A percentile compares a stretch with the other conserved stretches of the same genome.
Conservation (phyloP, 176 grass and related monocot genomes). For the Chrysopogon serrulatus region DNA sequence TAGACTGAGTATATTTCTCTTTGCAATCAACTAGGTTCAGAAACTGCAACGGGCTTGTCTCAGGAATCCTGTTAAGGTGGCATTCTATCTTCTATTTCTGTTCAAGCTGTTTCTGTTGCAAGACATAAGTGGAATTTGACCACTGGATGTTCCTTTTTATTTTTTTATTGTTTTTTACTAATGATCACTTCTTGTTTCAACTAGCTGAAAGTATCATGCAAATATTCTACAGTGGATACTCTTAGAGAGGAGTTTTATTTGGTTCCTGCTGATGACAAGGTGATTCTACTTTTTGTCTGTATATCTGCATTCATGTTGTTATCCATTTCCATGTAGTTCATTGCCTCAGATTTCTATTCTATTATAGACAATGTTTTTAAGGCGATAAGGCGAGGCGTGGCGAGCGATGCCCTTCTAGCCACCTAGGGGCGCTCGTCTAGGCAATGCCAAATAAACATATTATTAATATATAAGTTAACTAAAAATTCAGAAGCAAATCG, state of each 20-base stretch:
- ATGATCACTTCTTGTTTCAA: neutral
- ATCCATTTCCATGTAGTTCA: neutral
- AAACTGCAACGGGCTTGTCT: too few species aligned
- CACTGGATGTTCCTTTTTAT: neutral
- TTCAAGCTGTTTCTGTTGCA: too few species aligned
- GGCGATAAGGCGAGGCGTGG: too few species aligned
- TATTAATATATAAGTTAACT: too few species aligned
- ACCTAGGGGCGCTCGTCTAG: too few species aligned
- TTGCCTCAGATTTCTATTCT: neutral
- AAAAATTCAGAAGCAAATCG: too few species aligned
- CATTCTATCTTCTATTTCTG: too few species aligned
- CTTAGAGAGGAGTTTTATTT: conserved; percentile 66
- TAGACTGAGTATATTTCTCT: too few species aligned
- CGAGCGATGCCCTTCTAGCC: too few species aligned
- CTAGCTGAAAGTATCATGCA: conserved; percentile 57
- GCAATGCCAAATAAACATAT: too few species aligned
- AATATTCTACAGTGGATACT: conserved; percentile 85
- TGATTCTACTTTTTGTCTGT: neutral
- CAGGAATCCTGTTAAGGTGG: too few species aligned
- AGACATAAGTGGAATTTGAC: neutral
- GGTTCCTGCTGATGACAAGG: conserved; percentile 70
- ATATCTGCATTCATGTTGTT: neutral
- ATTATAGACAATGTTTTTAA: neutral
- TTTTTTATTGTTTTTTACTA: conserved; percentile 18
- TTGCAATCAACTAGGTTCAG: too few species aligned